phyloP scores from a whole-genome alignment of 495 filamentous ascomycete species.

The Astrocystis sublimbata region DNA sequence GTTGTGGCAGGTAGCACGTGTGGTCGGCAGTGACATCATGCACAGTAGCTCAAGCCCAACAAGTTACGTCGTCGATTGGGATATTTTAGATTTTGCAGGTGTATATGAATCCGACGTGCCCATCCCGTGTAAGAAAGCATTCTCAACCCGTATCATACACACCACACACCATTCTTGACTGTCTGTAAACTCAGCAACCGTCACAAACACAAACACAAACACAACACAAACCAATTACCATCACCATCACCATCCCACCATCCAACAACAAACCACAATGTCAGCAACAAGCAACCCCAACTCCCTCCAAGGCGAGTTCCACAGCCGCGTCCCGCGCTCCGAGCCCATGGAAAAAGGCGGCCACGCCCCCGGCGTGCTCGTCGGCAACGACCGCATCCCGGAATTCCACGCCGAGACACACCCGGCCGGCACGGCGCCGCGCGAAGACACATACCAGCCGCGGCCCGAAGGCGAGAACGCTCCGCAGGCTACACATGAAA shows the following conservation, averaged over 20 bases:
- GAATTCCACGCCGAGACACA: constrained; percentile 65
- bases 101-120: constrained; percentile 6
- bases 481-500: constrained; percentile 39
- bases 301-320: constrained; percentile 62
- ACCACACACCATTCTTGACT: not conserved
- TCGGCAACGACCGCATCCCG: constrained; percentile 59
- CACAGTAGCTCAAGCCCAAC: not conserved
- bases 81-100: not conserved
- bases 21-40: constrained; percentile 13
- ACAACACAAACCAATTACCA: not conserved
- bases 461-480: constrained; percentile 51
- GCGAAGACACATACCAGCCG: constrained; percentile 59
- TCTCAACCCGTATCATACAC: not conserved
- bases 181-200: not conserved
- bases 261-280: constrained; percentile 41
- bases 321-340: constrained; percentile 49
- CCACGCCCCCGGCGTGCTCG: constrained; percentile 64
- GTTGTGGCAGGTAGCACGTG: not conserved
- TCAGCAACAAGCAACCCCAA: constrained; percentile 54
- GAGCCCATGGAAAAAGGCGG: constrained; percentile 56
- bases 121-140: too few species aligned
- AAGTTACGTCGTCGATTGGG: not conserved
- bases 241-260: not conserved
- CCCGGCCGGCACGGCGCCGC: constrained; percentile 65
- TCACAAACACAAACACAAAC: not conserved